Percentiles rank a stretch among this genome's conserved stretches.
Evolutionary conservation across 345 rosid species (phyloP).

Genomic region (Physaria fendleri): DNA sequence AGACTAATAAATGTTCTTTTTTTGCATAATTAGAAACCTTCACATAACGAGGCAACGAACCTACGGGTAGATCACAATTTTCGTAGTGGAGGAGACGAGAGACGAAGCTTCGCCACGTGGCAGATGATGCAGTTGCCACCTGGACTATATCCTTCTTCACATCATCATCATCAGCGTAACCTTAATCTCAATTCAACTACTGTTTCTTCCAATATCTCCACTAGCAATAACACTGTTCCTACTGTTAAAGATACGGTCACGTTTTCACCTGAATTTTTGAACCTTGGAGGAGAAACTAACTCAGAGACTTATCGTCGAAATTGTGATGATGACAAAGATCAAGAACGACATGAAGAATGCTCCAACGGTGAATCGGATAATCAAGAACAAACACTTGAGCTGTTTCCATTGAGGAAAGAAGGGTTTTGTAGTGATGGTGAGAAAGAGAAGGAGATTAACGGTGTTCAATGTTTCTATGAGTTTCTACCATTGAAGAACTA

Average conservation of each 20-base stretch:
- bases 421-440: constrained; percentile 27
- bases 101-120: constrained; percentile 51
- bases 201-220: constrained; percentile 13
- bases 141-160: constrained; percentile 28
- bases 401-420: constrained; percentile 54
- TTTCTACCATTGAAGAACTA: constrained; percentile 76
- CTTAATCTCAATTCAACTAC: constrained; percentile 35
- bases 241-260: constrained; percentile 14
- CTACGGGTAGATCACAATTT: constrained; percentile 13
- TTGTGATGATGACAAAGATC: constrained; percentile 16
- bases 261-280: not conserved
- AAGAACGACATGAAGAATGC: constrained; percentile 25
- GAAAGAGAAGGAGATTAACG: constrained; percentile 29
- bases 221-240: constrained; percentile 6
- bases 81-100: constrained; percentile 13
- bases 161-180: constrained; percentile 35
- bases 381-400: constrained; percentile 56
- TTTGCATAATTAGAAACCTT: constrained; percentile 2
- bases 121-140: constrained; percentile 48
- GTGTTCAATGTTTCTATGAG: constrained; percentile 57
- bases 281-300: constrained; percentile 29
- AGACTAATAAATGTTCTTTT: not conserved
- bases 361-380: constrained; percentile 22
- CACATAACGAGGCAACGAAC: constrained; percentile 1
- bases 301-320: constrained; percentile 10